A percentile compares a stretch with the other conserved stretches of the same genome.
Conservation (phyloP, 2,329 filamentous ascomycete species). For the Cladophialophora yegresii region DNA sequence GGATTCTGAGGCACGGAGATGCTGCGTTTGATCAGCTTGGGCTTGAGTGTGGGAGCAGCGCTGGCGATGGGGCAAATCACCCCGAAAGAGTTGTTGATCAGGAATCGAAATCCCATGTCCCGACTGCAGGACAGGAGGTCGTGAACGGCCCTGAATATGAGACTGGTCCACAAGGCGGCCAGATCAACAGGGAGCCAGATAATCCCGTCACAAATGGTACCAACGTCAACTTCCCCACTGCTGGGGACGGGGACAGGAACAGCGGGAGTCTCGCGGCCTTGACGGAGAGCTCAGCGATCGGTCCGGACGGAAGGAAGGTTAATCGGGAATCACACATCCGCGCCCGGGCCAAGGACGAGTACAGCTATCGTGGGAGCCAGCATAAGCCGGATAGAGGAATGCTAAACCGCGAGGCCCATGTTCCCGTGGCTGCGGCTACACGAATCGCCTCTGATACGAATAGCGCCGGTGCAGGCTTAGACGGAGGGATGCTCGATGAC, state of each 20-base stretch:
- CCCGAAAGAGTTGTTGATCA: slow-evolving; percentile 7
- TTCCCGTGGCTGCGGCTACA: not conserved
- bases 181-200: slow-evolving; percentile 25
- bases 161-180: not conserved
- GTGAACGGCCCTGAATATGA: not conserved
- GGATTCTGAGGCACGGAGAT: slow-evolving; percentile 40
- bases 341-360: not conserved
- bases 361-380: not conserved
- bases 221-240: not conserved
- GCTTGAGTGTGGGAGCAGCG: not conserved
- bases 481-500: slow-evolving; percentile 22
- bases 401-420: not conserved
- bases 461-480: not conserved
- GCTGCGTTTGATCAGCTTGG: slow-evolving; percentile 21
- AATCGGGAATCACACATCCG: not conserved
- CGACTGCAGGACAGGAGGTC: not conserved
- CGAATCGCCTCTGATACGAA: not conserved
- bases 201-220: slow-evolving; percentile 1
- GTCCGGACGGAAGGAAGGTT: not conserved
- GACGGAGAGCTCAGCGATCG: not conserved
- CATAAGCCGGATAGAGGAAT: slow-evolving; percentile 3
- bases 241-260: not conserved
- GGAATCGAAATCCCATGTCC: slow-evolving; percentile 14
- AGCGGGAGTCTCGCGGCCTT: not conserved
- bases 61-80: too few relatives aligned